Evolutionary conservation across 306 rosid genomes (phyloP).

Genomic region (Vigna nakashimae): DNA sequence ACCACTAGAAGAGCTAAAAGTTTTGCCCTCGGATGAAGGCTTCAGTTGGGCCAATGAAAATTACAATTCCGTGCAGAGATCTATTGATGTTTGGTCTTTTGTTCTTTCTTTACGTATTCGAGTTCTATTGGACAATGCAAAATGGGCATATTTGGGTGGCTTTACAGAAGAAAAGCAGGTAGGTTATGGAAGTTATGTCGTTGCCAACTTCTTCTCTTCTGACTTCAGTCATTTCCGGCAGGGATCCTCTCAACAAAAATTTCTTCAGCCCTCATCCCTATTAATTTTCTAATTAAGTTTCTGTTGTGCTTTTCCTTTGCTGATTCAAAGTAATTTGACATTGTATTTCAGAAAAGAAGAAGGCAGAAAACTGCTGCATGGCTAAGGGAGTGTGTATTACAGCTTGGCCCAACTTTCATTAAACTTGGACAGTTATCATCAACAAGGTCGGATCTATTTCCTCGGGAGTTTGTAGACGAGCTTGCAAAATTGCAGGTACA

Average conservation of each 20-base stretch:
- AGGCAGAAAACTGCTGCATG: conserved; percentile 80
- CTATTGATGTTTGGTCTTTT: conserved; percentile 91
- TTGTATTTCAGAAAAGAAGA: conserved; percentile 66
- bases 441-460: conserved; percentile 92
- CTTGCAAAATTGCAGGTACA: conserved; percentile 89
- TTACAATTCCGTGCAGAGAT: conserved; percentile 84
- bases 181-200: conserved; percentile 37
- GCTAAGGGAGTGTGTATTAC: conserved; percentile 85
- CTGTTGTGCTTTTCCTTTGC: conserved; percentile 16
- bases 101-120: conserved; percentile 84
- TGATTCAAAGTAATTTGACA: conserved; percentile 9
- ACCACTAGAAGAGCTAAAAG: conserved; percentile 75
- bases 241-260: conserved; percentile 5
- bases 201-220: neutral
- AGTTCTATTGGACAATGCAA: conserved; percentile 75
- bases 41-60: conserved; percentile 97
- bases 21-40: conserved; percentile 89
- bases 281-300: conserved; percentile 12
- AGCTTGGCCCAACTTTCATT: conserved; percentile 95
- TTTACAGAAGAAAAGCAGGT: conserved; percentile 92
- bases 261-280: neutral
- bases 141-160: conserved; percentile 91
- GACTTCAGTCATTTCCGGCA: neutral
- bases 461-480: conserved; percentile 87
- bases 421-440: conserved; percentile 95